A percentile compares a stretch with the other conserved stretches of the same genome.
These are phyloP conservation scores for Litsea cubeba DNA, from an alignment of 164 flowering plant species.

Conservation along the genomic window DNA sequence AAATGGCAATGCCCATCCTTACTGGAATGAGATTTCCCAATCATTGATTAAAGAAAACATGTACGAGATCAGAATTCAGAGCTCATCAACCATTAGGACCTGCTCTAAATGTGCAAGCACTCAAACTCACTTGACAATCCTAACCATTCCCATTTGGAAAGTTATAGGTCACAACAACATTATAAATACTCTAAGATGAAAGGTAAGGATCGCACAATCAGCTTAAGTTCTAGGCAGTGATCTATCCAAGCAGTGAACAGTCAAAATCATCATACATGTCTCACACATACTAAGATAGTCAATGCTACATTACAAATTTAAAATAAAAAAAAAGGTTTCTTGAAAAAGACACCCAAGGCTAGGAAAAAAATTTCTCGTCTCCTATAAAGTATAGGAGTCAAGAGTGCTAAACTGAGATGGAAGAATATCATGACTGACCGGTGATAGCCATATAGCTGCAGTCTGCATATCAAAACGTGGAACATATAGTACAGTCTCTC, in stretches of 20 bases:
- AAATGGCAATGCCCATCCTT: no score
- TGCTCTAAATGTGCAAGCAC: background rate
- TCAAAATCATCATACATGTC: background rate
- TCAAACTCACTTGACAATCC: background rate
- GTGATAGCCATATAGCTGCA: slow-evolving; percentile 92
- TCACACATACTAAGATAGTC: background rate
- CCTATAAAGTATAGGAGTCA: background rate
- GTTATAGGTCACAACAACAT: background rate
- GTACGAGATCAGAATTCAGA: background rate
- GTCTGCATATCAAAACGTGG: slow-evolving; percentile 91
- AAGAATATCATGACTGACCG: slow-evolving; percentile 43
- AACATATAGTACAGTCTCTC: slow-evolving; percentile 87
- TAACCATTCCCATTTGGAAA: background rate
- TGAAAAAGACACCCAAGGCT: no score
- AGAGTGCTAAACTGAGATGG: background rate
- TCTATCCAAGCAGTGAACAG: background rate
- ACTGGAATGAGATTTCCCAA: no score
- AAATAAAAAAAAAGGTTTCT: background rate
- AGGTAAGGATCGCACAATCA: background rate
- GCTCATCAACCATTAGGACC: background rate
- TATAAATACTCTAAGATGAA: background rate
- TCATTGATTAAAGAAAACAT: background rate
- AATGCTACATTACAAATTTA: background rate
- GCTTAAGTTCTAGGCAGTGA: background rate
- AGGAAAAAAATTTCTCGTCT: background rate